phyloP scores from a whole-genome alignment of 257 asterid species.

The Handroanthus guayacan region DNA sequence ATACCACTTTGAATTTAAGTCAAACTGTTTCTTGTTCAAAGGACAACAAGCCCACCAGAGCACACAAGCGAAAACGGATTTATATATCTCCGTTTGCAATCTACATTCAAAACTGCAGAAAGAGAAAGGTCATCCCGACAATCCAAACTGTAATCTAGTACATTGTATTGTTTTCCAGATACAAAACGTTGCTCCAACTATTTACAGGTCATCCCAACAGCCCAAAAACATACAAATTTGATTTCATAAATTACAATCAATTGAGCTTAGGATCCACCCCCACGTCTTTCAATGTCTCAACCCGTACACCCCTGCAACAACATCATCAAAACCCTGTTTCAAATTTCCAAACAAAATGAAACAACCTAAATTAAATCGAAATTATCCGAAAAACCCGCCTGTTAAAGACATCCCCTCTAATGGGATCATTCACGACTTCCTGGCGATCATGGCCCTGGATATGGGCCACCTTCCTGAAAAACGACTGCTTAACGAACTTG shows the following conservation, averaged over 20 bases:
- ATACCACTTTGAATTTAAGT: no score
- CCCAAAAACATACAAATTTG: not conserved
- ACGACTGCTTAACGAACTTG: conserved; percentile 57
- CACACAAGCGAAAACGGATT: no score
- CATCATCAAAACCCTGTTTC: not conserved
- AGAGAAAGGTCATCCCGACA: no score
- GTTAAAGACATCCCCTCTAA: conserved; percentile 40
- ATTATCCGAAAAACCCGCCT: conserved; percentile 36
- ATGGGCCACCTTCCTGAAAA: conserved; percentile 72
- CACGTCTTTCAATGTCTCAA: conserved; percentile 55
- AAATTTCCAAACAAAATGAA: not conserved
- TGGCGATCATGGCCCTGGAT: conserved; percentile 42
- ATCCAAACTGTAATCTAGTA: no score
- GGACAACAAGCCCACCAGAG: no score
- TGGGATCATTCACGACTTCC: conserved; percentile 38
- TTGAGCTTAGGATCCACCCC: conserved; percentile 56
- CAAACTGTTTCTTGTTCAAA: no score
- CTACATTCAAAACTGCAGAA: no score
- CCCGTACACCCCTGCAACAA: conserved; percentile 47
- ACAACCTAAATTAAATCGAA: no score
- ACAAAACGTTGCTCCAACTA: no score
- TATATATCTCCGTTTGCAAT: no score
- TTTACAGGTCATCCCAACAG: no score
- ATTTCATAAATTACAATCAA: not conserved
- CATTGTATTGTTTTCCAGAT: no score